These are phyloP conservation scores for Dioscorea cayenensis DNA, from an alignment of 116 monocot species.

Conservation along the genomic window DNA sequence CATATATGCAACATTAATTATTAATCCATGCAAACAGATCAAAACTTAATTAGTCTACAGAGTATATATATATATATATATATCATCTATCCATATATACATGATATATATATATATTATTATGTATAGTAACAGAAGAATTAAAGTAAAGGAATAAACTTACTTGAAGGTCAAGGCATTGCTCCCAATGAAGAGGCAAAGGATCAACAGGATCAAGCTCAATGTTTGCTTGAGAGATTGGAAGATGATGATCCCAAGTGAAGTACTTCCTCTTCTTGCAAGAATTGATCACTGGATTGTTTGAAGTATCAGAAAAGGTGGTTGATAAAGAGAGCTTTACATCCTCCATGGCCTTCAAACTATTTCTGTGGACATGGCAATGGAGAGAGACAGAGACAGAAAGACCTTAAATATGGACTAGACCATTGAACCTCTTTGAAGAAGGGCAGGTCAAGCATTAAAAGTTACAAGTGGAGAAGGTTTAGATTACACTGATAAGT, in stretches of 20 bases:
- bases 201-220: constrained; percentile 74
- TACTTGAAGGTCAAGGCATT: constrained; percentile 90
- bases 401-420: constrained; percentile 61
- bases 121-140: no score
- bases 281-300: constrained; percentile 13
- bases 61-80: neutral
- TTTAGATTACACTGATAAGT: no score
- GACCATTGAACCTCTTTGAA: constrained; percentile 64
- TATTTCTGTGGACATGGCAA: neutral
- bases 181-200: constrained; percentile 94
- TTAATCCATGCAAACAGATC: neutral
- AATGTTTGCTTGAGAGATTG: constrained; percentile 24
- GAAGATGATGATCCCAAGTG: constrained; percentile 31
- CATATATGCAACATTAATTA: neutral
- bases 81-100: neutral
- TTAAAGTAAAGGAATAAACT: neutral
- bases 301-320: neutral
- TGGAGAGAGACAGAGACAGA: constrained; percentile 7
- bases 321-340: constrained; percentile 56
- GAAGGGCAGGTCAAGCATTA: constrained; percentile 79
- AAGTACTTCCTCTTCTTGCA: constrained; percentile 64
- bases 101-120: neutral
- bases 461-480: constrained; percentile 53
- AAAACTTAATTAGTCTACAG: neutral
- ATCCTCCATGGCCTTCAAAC: constrained; percentile 23